These are phyloP conservation scores for Acer saccharum DNA, from an alignment of 345 rosid genomes.

Conservation along the genomic window DNA sequence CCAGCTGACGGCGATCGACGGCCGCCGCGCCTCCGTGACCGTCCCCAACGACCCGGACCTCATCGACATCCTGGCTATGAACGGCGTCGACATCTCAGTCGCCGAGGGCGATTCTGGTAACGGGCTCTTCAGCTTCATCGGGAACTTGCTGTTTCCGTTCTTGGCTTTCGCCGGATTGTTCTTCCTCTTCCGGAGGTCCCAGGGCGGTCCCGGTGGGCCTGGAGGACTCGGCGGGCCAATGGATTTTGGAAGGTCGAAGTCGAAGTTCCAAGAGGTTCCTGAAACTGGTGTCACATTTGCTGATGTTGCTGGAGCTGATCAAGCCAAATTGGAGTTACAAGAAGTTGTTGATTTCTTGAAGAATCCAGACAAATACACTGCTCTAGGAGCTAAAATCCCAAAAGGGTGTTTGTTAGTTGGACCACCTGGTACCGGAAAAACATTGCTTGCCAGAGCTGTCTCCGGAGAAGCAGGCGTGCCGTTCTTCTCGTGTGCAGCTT, in stretches of 20 bases:
- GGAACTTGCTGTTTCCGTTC: constrained; percentile 65
- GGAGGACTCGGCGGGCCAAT: constrained; percentile 87
- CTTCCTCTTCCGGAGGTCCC: constrained; percentile 61
- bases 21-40: constrained; percentile 63
- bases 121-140: constrained; percentile 59
- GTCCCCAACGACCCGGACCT: constrained; percentile 78
- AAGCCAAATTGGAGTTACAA: constrained; percentile 72
- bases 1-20: constrained; percentile 65
- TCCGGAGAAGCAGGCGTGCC: constrained; percentile 92
- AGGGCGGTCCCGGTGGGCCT: constrained; percentile 82
- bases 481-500: constrained; percentile 80
- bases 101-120: constrained; percentile 75
- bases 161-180: constrained; percentile 71
- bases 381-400: constrained; percentile 82
- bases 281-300: constrained; percentile 77
- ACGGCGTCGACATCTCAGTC: constrained; percentile 76
- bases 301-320: constrained; percentile 88
- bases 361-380: constrained; percentile 84
- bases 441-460: constrained; percentile 79
- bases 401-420: constrained; percentile 84
- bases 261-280: constrained; percentile 84
- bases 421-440: constrained; percentile 88
- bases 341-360: constrained; percentile 86
- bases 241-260: constrained; percentile 80
- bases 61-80: constrained; percentile 73